A percentile compares a stretch with the other conserved stretches of the same genome.
Conservation (phyloP, 805 yeast species). For the Jamesozyma lodderae region DNA sequence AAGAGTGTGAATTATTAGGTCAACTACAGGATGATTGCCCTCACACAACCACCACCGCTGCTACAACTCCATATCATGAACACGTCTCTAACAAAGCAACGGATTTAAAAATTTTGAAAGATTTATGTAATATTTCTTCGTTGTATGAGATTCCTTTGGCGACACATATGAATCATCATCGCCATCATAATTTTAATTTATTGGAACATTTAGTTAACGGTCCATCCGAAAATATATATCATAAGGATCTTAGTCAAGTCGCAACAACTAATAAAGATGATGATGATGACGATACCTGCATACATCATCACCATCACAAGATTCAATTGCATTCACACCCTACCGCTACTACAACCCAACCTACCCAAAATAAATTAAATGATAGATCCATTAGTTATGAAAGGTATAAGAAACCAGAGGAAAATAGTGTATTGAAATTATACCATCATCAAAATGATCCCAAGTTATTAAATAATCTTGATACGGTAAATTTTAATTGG, state of each 20-base stretch:
- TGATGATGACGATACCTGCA: conserved; percentile 2
- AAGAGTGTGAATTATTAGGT: conserved; percentile 21
- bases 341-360: not conserved
- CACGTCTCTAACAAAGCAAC: conserved; percentile 20
- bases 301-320: conserved; percentile 34
- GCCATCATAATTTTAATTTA: conserved; percentile 10
- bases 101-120: conserved; percentile 27
- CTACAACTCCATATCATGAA: conserved; percentile 13
- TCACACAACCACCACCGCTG: too few species aligned
- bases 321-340: conserved; percentile 31
- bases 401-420: conserved; percentile 3
- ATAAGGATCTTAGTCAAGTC: not conserved
- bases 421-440: not conserved
- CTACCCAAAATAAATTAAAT: not conserved
- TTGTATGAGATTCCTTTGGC: conserved; percentile 29
- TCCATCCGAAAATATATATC: not conserved
- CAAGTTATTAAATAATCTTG: not conserved
- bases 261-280: not conserved
- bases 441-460: conserved; percentile 1
- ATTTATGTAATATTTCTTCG: conserved; percentile 27
- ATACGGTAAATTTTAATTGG: conserved; percentile 38
- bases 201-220: conserved; percentile 9
- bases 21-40: not conserved
- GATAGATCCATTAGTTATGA: conserved; percentile 8
- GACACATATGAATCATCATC: conserved; percentile 25